These are phyloP conservation scores for Amyloporia xantha DNA, from an alignment of 768 basidiomycete genomes.

Conservation along the genomic window DNA sequence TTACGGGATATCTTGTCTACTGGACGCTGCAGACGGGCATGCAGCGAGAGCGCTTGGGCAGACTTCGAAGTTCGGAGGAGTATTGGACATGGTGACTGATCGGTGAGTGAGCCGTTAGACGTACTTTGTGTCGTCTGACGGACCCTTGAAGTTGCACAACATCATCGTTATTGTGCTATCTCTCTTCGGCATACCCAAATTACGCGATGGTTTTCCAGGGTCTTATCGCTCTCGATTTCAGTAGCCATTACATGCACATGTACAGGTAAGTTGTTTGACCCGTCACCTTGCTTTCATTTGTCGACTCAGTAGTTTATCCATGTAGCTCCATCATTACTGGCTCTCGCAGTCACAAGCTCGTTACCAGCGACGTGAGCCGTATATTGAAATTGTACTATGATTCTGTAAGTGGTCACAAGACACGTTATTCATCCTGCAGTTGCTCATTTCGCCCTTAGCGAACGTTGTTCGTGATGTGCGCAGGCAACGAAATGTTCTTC, in stretches of 20 bases:
- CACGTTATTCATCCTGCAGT: not conserved
- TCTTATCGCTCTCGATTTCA: conserved; percentile 95
- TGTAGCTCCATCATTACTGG: conserved; percentile 90
- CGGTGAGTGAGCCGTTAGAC: conserved; percentile 49
- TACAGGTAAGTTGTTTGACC: conserved; percentile 62
- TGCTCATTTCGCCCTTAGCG: conserved; percentile 36
- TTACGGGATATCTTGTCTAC: conserved; percentile 84
- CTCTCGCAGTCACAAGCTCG: conserved; percentile 86
- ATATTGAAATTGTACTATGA: conserved; percentile 94
- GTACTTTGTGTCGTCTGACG: conserved; percentile 1
- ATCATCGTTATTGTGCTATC: conserved; percentile 88
- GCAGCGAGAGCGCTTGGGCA: conserved; percentile 85
- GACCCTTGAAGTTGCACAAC: conserved; percentile 80
- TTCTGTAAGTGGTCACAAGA: conserved; percentile 47
- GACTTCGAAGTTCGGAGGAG: conserved; percentile 94
- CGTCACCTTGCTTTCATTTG: not conserved
- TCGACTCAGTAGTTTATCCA: conserved; percentile 7
- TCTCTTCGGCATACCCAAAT: conserved; percentile 83
- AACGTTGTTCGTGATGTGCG: conserved; percentile 88
- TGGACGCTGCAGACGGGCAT: conserved; percentile 94
- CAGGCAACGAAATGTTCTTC: conserved; percentile 94
- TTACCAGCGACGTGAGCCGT: conserved; percentile 86
- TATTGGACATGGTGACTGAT: conserved; percentile 99
- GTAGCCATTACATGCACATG: conserved; percentile 99
- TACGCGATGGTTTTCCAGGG: conserved; percentile 86